A percentile compares a stretch with the other conserved stretches of the same genome.
Conservation (phyloP, 306 rosid species). For the Cicer judaicum region DNA sequence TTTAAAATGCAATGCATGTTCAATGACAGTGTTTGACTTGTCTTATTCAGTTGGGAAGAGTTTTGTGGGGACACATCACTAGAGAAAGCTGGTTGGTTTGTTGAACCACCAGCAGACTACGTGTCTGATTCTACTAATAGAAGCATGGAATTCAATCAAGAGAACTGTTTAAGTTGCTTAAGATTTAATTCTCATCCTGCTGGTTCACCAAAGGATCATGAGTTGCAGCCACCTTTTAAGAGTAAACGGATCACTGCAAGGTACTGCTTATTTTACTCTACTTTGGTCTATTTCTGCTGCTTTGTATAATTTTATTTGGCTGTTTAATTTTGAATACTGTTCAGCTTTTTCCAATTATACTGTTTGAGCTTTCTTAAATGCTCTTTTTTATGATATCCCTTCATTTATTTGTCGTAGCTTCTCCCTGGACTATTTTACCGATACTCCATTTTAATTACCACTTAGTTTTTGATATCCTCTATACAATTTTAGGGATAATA, state of each 20-base stretch:
- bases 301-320: constrained; percentile 4
- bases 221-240: constrained; percentile 56
- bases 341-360: constrained; percentile 2
- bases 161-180: constrained; percentile 54
- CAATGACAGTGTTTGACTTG: constrained; percentile 38
- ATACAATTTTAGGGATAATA: constrained; percentile 56
- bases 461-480: constrained; percentile 36
- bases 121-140: constrained; percentile 40
- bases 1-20: constrained; percentile 32
- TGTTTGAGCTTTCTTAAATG: constrained; percentile 2
- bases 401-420: constrained; percentile 12
- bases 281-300: neutral
- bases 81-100: constrained; percentile 71
- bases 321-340: constrained; percentile 15
- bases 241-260: constrained; percentile 54
- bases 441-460: constrained; percentile 33
- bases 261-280: constrained; percentile 45
- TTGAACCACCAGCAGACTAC: constrained; percentile 48
- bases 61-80: constrained; percentile 76
- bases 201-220: constrained; percentile 47
- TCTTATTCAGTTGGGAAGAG: constrained; percentile 77
- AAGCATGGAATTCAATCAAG: constrained; percentile 46
- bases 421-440: neutral
- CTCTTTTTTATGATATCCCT: constrained; percentile 20
- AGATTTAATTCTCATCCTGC: constrained; percentile 42